Base-by-base conservation (phyloP, 1,284 basidiomycete genomes). In the Hemileia vastatrix region DNA sequence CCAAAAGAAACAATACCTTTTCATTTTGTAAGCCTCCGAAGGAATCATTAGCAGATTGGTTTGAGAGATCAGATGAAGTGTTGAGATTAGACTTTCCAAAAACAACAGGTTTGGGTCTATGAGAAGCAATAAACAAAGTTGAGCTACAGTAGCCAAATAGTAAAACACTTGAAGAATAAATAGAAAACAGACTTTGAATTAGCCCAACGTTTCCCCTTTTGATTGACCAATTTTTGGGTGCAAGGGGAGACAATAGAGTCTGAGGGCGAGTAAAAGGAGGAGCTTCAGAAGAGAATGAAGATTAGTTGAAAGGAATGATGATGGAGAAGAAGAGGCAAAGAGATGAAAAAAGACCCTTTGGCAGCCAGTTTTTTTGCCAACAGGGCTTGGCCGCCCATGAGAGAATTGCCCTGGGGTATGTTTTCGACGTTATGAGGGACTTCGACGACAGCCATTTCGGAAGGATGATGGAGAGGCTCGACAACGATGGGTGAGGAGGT, bases 401-500 rank as follows among this genome's bases (percentile, higher is more conserved):
- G 24, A 19, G 50, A 54, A n/a, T 43, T 47, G 5, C 59, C 59
- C 13, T 62, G 59, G 4, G 59, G 59, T n/a, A 62, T 43, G 44
- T 62, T 62, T 53, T 62, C 59, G 44, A 62, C 59, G 45, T 62
- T 62, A 24, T 62, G 59, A 55, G 59, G 59, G 4, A 62, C 52
- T 32, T 62, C 59, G 21, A 62, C 50, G 27, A 54, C 52, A 11
- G 59, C 59, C 59, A 62, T 62, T 40, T 62, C 59, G n/a, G 54
- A 43, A 3, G 59, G 59, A 55, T 62, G 59, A 49, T 62, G 59
- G 19, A 62, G 59, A 3, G 59, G 59, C 32, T 62, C 59, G 6
- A 62, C 53, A 24, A n/a, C n/a, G n/a, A n/a, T n/a, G n/a, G n/a
- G n/a, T n/a, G n/a, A n/a, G n/a, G n/a, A n/a, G n/a, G n/a, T n/a